A percentile compares a stretch with the other conserved stretches of the same genome.
phyloP scores from a whole-genome alignment of 306 rosid genomes.

The Benincasa hispida region DNA sequence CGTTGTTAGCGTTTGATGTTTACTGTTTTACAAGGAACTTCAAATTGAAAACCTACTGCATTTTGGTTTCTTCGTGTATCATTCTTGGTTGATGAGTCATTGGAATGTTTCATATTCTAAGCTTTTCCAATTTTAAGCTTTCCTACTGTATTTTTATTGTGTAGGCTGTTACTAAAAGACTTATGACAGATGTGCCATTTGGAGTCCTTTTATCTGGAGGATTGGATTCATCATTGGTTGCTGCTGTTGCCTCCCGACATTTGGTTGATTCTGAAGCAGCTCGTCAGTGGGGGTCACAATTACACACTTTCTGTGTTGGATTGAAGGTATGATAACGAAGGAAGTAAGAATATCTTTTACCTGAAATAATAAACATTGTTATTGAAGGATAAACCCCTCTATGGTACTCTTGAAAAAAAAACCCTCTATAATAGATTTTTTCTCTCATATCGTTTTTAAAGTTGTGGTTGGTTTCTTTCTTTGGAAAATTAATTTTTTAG shows the following conservation, averaged over 20 bases:
- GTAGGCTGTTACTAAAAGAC: constrained; percentile 90
- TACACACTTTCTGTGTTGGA: constrained; percentile 90
- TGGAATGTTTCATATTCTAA: background rate
- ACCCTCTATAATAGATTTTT: background rate
- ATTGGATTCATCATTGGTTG: constrained; percentile 93
- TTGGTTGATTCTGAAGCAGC: constrained; percentile 55
- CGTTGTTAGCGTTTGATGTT: background rate
- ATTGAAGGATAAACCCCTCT: background rate
- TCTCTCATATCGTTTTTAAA: too few relatives aligned
- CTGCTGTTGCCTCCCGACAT: constrained; percentile 69
- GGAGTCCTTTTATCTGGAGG: constrained; percentile 97
- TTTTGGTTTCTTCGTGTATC: background rate
- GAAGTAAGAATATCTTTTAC: background rate
- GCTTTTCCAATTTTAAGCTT: background rate
- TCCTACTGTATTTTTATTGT: constrained; percentile 14
- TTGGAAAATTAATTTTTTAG: too few relatives aligned
- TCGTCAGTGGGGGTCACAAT: constrained; percentile 87
- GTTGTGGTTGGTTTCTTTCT: background rate
- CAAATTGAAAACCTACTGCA: background rate
- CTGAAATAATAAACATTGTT: background rate
- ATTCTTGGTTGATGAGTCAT: background rate
- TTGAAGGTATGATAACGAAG: constrained; percentile 38
- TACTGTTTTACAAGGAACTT: background rate
- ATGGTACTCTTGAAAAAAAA: too few relatives aligned
- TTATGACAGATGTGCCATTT: constrained; percentile 97